Evolutionary conservation across 495 filamentous ascomycete species (phyloP).

Genomic region (Aspergillus indologenus): DNA sequence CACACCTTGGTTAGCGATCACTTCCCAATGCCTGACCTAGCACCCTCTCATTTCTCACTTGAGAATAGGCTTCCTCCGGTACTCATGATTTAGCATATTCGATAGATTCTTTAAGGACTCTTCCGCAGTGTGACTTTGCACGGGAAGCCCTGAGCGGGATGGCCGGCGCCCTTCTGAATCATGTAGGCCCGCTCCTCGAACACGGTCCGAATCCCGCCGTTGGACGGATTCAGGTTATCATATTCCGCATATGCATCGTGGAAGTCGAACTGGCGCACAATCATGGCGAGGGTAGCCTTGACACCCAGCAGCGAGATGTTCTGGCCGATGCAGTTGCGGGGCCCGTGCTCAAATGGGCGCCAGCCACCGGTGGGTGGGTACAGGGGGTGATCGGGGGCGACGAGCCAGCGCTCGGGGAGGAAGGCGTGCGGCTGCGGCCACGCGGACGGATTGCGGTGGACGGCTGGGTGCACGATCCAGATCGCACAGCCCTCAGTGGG

Average conservation of each 20-base stretch:
- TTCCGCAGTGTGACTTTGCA: constrained; percentile 5
- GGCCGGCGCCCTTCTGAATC: constrained; percentile 2
- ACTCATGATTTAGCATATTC: no score
- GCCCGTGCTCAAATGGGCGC: constrained; percentile 12
- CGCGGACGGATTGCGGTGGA: not conserved
- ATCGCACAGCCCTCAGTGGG: constrained; percentile 2
- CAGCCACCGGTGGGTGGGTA: constrained; percentile 6
- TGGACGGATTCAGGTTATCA: constrained; percentile 2
- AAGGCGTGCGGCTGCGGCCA: constrained; percentile 7
- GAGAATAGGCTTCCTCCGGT: no score
- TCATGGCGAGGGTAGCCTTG: constrained; percentile 1
- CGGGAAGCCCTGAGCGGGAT: constrained; percentile 9
- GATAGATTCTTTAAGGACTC: no score
- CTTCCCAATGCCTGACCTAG: no score
- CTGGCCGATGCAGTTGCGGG: constrained; percentile 10
- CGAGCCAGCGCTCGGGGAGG: constrained; percentile 10
- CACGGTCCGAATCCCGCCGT: constrained; percentile 1
- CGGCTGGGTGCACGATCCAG: constrained; percentile 2
- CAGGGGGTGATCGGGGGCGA: constrained; percentile 7
- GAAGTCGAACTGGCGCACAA: constrained; percentile 10
- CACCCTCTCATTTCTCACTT: no score
- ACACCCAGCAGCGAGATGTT: constrained; percentile 1
- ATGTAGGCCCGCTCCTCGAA: constrained; percentile 11
- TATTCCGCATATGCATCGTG: constrained; percentile 5
- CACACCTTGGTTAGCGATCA: no score